These are phyloP conservation scores for Blastobotrys aristatus DNA, from an alignment of 1,139 yeast genomes.

Conservation along the genomic window DNA sequence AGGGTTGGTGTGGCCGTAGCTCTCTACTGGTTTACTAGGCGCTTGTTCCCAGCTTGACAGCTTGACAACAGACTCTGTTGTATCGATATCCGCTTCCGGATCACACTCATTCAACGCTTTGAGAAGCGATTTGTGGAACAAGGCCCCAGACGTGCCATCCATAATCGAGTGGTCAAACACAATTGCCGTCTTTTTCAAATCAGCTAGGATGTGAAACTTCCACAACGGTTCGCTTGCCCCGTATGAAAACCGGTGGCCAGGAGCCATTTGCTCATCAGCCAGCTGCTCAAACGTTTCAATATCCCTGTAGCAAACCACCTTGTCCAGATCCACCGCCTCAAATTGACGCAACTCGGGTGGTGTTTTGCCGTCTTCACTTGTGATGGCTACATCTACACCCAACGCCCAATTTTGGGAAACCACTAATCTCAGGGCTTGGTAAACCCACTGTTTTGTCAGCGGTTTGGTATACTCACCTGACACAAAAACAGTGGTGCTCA, in stretches of 20 bases:
- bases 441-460: conserved; percentile 4
- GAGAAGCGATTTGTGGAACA: conserved; percentile 21
- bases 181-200: conserved; percentile 8
- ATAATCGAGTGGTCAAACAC: conserved; percentile 23
- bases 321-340: conserved; percentile 11
- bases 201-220: conserved; percentile 20
- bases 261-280: conserved; percentile 10
- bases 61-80: neutral
- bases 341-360: neutral
- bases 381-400: conserved; percentile 6
- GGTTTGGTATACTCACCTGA: conserved; percentile 8
- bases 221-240: conserved; percentile 20
- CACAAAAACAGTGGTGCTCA: conserved; percentile 13
- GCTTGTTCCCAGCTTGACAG: too few species aligned
- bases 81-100: neutral
- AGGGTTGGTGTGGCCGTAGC: conserved; percentile 7
- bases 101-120: conserved; percentile 6
- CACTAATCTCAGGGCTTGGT: conserved; percentile 7
- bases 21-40: conserved; percentile 6
- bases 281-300: conserved; percentile 11
- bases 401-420: conserved; percentile 6
- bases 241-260: conserved; percentile 12
- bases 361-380: conserved; percentile 2
- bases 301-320: conserved; percentile 4
- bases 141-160: conserved; percentile 25